These are phyloP conservation scores for Neocallimastix lanati DNA, from an alignment of 192 early-diverging fungal genomes.

Conservation along the genomic window DNA sequence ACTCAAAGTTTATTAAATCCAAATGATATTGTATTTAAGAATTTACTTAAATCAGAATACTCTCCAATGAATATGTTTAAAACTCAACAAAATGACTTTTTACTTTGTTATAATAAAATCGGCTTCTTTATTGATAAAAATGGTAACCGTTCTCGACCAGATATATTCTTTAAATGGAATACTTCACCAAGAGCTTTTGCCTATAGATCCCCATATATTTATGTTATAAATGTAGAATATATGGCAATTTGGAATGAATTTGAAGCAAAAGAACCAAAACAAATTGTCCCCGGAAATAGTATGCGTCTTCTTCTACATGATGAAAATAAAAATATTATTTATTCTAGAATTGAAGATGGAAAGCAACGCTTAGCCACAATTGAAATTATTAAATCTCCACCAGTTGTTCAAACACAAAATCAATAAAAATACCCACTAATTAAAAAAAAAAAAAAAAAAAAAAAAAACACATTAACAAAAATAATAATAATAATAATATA, in stretches of 20 bases:
- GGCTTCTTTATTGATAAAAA: conserved; percentile 82
- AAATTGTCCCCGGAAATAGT: neutral
- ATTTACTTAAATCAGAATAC: neutral
- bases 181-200: neutral
- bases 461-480: too few relatives aligned
- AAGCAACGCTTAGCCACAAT: neutral
- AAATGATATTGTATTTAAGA: neutral
- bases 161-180: neutral
- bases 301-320: neutral
- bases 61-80: neutral
- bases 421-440: neutral
- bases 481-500: too few relatives aligned
- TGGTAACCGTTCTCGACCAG: conserved; percentile 18
- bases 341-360: neutral
- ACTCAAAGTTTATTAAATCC: neutral
- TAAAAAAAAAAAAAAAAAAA: neutral
- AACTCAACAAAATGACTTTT: neutral
- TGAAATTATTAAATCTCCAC: neutral
- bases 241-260: neutral
- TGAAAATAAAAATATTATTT: neutral
- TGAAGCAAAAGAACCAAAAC: neutral
- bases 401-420: neutral
- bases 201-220: neutral
- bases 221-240: neutral
- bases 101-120: conserved; percentile 23